Evolutionary conservation across 139 green algal species (phyloP).

Genomic region (Closterium sp.): DNA sequence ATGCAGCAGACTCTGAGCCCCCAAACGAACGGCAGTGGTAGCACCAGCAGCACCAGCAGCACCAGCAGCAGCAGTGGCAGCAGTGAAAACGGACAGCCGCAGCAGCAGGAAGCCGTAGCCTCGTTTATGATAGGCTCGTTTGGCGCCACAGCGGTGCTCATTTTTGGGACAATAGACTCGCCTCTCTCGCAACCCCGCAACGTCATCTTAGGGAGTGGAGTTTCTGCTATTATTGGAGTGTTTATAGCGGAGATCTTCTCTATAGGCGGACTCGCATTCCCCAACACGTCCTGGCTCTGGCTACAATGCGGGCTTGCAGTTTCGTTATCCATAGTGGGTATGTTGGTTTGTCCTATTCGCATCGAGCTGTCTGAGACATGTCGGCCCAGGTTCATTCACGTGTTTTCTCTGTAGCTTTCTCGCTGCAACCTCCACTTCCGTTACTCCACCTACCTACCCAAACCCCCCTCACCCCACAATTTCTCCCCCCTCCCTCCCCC

Average conservation of each 20-base stretch:
- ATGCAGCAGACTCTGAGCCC: too few species aligned
- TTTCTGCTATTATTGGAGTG: slow-evolving; percentile 25
- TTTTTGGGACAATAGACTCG: slow-evolving; percentile 37
- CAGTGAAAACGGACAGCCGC: not conserved
- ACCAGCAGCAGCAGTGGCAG: not conserved
- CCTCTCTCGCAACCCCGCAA: slow-evolving; percentile 35
- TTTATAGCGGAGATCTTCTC: slow-evolving; percentile 28
- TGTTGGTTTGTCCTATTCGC: too few species aligned
- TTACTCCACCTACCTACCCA: too few species aligned
- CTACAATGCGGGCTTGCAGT: slow-evolving; percentile 33
- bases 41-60: not conserved
- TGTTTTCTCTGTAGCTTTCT: too few species aligned
- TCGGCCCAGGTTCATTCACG: too few species aligned
- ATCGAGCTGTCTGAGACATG: too few species aligned
- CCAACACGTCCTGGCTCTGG: not conserved
- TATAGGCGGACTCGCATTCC: slow-evolving; percentile 9
- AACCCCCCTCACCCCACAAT: too few species aligned
- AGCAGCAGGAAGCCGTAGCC: too few species aligned
- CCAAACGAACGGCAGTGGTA: not conserved
- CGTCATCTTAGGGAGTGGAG: not conserved
- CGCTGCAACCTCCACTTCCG: too few species aligned
- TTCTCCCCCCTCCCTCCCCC: too few species aligned
- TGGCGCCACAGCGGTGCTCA: slow-evolving; percentile 29
- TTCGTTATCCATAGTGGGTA: slow-evolving; percentile 28
- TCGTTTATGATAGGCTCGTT: slow-evolving; percentile 41